Conservation (phyloP, 2,329 filamentous ascomycete genomes). For the Aurifilum marmelostoma region DNA sequence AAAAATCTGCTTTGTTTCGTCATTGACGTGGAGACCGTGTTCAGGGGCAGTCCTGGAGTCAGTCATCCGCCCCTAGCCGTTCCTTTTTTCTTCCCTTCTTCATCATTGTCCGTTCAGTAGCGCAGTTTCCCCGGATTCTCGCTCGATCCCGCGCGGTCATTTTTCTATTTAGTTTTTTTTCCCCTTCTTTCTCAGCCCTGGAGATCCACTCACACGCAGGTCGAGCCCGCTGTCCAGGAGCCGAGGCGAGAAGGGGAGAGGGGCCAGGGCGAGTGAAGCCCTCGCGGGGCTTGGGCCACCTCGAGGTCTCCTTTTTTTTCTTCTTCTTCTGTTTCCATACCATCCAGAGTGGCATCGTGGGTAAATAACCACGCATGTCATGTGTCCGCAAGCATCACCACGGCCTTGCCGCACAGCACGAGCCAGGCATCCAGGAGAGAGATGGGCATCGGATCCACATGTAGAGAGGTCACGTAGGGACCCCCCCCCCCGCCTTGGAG, state of each 20-base stretch:
- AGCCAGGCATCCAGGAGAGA: background rate
- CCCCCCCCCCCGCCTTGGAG: too few species aligned
- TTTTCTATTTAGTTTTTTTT: too few species aligned
- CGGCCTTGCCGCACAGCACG: background rate
- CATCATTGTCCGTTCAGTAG: background rate
- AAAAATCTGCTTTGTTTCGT: conserved; percentile 9
- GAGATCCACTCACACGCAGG: conserved; percentile 5
- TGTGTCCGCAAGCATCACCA: background rate
- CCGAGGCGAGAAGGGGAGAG: conserved; percentile 5
- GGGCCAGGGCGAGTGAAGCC: background rate
- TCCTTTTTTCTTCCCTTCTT: too few species aligned
- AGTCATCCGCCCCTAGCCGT: background rate
- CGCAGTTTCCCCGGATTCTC: conserved; percentile 26
- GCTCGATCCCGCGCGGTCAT: conserved; percentile 3
- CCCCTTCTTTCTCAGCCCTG: conserved; percentile 23
- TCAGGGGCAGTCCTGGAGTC: conserved; percentile 14
- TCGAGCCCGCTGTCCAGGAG: conserved; percentile 16
- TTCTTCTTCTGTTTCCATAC: background rate
- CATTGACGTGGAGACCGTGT: background rate
- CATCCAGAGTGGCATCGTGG: background rate
- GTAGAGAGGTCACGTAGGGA: too few species aligned
- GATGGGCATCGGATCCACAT: background rate
- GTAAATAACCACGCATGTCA: background rate
- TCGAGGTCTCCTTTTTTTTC: background rate
- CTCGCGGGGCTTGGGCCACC: background rate